Evolutionary conservation across 2,329 filamentous ascomycete genomes (phyloP).

Genomic region (Corniculantispora saksenae): DNA sequence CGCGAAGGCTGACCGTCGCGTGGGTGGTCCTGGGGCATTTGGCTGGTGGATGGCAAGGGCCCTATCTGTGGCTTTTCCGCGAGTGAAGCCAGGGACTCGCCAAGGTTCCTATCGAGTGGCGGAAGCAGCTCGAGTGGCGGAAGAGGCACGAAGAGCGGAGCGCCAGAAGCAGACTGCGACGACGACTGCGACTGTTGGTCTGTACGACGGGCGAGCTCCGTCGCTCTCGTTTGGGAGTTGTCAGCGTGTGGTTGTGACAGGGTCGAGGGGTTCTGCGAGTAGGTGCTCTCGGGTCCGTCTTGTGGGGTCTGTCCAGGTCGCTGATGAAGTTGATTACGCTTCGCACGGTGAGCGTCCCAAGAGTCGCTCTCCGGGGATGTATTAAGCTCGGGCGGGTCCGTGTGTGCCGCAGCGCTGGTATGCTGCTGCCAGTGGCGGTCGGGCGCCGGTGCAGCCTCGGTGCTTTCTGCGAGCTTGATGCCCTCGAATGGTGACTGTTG

Average conservation of each 20-base stretch:
- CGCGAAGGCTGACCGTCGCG: constrained; percentile 18
- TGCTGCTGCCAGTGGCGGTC: background rate
- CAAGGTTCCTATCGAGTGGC: constrained; percentile 22
- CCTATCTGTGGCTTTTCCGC: background rate
- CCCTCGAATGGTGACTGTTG: background rate
- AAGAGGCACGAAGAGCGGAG: background rate
- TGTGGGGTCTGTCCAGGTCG: background rate
- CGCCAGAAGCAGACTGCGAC: background rate
- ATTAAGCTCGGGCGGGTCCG: background rate
- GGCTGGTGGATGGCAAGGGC: background rate
- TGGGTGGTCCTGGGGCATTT: constrained; percentile 7
- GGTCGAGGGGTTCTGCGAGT: background rate
- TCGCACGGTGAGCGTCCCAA: background rate
- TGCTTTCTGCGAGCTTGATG: background rate
- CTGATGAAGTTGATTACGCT: background rate
- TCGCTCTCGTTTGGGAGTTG: background rate
- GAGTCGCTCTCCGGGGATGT: background rate
- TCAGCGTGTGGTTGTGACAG: background rate
- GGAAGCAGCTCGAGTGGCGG: constrained; percentile 12
- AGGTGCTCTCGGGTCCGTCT: background rate
- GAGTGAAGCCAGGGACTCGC: background rate
- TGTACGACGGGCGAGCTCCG: background rate
- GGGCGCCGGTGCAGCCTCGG: background rate
- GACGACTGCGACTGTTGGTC: background rate
- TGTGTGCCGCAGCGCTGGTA: background rate